Base-by-base conservation (phyloP, 345 rosid species). In the Erysimum cheiranthoides region DNA sequence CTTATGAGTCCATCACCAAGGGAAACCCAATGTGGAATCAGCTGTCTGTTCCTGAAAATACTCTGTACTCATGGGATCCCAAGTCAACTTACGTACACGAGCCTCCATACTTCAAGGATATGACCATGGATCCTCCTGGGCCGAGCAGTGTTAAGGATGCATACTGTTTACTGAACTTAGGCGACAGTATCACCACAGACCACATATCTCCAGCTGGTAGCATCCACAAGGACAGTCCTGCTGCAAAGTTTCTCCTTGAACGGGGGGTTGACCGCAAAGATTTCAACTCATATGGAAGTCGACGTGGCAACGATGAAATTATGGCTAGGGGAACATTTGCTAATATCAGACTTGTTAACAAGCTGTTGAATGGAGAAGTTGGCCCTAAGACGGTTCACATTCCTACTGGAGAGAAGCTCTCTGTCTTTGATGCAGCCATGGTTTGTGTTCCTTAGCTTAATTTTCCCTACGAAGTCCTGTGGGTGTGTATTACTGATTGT, bases 121-220 rank as follows among this genome's bases (percentile, higher is more conserved):
- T 93, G 97, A 90, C 84, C 71, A 93, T 93, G 98, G 88, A 88
- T 27, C 95, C 97, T 32, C 97, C 92, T 0, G 97, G 98, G 4
- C 85, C 89, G 25, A 89, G 87, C 71, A 80, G 92, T 2, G 97
- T 93, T 65, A 93, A 89, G 78, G 88, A 90, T 58, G 97, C 96
- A 47, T 88, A 89, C 85, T 93, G 98, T 83, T 80, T 93, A 58
- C 92, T 93, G 32, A 89, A 88, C 75, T 85, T 90, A 12, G 97
- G 98, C 56, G 97, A 90, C 71, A 90, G 96, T 78, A 93, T 93
- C 67, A 93, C 98, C 8, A 90, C 97, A 8, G 98, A 93, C 74
- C 97, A 93, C 85, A 90, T 90, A 62, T 93, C 97, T 47, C 97
- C 95, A 30, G 97, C 98, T 74, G 97, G 98, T 18, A 93, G 92